These are phyloP conservation scores for carrot (Daucus carota) DNA, from an alignment of 129 eudicot species.

Conservation along the genomic window DNA sequence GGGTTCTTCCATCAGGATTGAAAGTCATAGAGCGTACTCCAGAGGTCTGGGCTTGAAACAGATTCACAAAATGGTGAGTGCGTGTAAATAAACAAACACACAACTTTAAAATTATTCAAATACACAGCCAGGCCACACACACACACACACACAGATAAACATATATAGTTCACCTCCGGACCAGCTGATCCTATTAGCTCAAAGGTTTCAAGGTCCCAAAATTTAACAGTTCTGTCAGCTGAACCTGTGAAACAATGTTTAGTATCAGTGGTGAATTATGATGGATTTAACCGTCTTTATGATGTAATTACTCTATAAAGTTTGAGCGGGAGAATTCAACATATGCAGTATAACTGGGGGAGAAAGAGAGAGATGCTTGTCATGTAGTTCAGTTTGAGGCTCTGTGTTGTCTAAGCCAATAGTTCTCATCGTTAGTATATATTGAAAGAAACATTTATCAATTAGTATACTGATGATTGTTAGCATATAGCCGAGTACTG, in stretches of 20 bases:
- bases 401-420: background rate
- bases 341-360: background rate
- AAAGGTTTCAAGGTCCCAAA: slow-evolving; percentile 98
- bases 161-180: slow-evolving; percentile 62
- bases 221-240: slow-evolving; percentile 88
- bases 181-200: slow-evolving; percentile 98
- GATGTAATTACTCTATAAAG: background rate
- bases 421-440: background rate
- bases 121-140: background rate
- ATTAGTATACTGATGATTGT: background rate
- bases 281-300: background rate
- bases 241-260: slow-evolving; percentile 47
- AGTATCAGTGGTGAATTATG: background rate
- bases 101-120: background rate
- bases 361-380: background rate
- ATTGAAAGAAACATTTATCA: background rate
- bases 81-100: background rate
- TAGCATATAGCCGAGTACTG: background rate
- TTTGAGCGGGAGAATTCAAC: background rate
- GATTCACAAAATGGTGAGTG: slow-evolving; percentile 1
- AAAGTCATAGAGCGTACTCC: slow-evolving; percentile 98
- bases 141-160: background rate
- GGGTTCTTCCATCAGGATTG: slow-evolving; percentile 94
- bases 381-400: background rate
- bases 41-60: slow-evolving; percentile 50